Evolutionary conservation across 192 early-diverging fungal genomes (phyloP).

Genomic region (Entrophospora sp.): DNA sequence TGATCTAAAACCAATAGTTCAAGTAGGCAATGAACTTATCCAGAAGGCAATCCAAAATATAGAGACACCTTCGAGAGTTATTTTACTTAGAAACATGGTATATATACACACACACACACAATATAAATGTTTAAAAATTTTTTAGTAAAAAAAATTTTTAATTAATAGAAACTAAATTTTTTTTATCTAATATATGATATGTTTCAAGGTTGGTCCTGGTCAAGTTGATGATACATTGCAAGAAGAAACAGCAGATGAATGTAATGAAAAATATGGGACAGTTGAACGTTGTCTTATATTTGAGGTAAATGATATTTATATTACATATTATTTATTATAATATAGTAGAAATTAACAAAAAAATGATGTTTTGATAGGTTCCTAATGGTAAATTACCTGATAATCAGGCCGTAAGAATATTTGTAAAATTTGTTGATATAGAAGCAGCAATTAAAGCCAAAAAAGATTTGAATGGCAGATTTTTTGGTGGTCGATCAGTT

Average conservation of each 20-base stretch:
- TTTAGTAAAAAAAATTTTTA: background rate
- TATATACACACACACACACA: no score
- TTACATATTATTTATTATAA: background rate
- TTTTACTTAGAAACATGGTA: constrained; percentile 67
- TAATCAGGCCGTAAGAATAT: constrained; percentile 70
- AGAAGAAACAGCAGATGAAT: constrained; percentile 70
- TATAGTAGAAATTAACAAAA: no score
- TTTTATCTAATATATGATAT: background rate
- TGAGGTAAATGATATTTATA: constrained; percentile 34
- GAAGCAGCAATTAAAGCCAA: constrained; percentile 44
- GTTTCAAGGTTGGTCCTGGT: constrained; percentile 55
- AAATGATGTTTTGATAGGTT: constrained; percentile 22
- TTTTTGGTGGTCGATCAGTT: constrained; percentile 66
- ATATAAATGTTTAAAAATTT: no score
- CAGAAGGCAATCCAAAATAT: background rate
- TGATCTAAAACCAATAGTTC: no score
- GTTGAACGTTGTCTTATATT: constrained; percentile 60
- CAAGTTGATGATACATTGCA: constrained; percentile 69
- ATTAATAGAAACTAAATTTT: background rate
- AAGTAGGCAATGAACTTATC: no score
- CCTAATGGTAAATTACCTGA: constrained; percentile 41
- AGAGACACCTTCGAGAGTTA: constrained; percentile 32
- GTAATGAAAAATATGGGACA: constrained; percentile 59
- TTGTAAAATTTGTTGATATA: constrained; percentile 56
- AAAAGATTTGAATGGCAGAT: constrained; percentile 58